Evolutionary conservation across 2,329 filamentous ascomycete species (phyloP), one percentile per base, ranked within the genome.

Genomic region (Madurella mycetomatis): DNA sequence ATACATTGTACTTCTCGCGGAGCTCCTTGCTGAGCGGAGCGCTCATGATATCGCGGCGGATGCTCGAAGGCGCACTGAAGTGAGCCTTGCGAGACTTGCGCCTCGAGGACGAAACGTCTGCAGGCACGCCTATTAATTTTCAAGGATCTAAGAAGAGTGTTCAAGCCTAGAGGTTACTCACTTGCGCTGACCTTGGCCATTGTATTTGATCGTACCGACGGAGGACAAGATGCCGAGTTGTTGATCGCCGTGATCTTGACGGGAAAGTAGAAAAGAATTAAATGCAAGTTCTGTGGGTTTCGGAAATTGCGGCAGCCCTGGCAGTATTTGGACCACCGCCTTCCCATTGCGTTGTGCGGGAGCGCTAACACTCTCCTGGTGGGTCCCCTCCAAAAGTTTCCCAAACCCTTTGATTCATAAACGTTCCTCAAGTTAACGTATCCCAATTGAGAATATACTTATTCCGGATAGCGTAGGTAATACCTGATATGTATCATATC

Each of bases 51-150:
- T 87, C 83, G 75, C 94, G 90, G 78, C 94, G 92, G 74, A 90
- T 84, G 81, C 88, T 91, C 76, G 92, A 96, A 68, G 92, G 91
- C 67, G 94, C 94, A 75, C 83, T 81, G 86, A 95, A 99, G 85
- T 99, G 92, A 75, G 90, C 89, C 84, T 96, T 96, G 79, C 94
- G 90, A 80, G 90, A 94, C 90, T 99, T 99, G 82, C 92, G 88
- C 80, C 92, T 86, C 73, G 91, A 96, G 77, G 89, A 90, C 76
- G 82, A 75, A 71, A 90, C 72, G 69, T 74, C 84, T 87, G 64
- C 47, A 41, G 60, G 46, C 41, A 19, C 41, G 18, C 53, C 53
- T 41, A 61, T 67, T 56, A 69, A 58, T 49, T 59, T 32, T 42
- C 30, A 42, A 16, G n/a, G 9, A 17, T 1, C 17, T 32, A 11